Conservation (phyloP, 2,329 filamentous ascomycete genomes). For the Fusarium pininemorale region DNA sequence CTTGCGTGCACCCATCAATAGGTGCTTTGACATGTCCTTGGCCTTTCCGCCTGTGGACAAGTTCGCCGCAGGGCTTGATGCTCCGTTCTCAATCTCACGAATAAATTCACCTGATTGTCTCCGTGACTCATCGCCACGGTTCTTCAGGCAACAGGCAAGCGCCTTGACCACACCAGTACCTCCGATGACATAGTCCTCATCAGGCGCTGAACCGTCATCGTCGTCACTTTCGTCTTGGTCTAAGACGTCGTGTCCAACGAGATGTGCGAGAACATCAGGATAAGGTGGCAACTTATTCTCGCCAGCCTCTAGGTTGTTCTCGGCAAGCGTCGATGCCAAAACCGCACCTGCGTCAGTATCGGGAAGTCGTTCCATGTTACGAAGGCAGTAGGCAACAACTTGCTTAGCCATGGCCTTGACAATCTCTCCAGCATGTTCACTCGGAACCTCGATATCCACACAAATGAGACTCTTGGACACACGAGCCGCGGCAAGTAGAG, state of each 20-base stretch:
- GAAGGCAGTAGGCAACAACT: conserved; percentile 91
- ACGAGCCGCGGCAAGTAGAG: conserved; percentile 85
- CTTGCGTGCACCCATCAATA: conserved; percentile 87
- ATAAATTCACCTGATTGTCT: conserved; percentile 62
- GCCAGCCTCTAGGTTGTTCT: conserved; percentile 45
- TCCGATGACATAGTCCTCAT: conserved; percentile 95
- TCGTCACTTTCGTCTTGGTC: conserved; percentile 62
- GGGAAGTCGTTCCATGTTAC: conserved; percentile 85
- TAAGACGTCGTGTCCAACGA: conserved; percentile 76
- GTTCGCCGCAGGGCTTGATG: conserved; percentile 53
- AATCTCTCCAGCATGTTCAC: conserved; percentile 82
- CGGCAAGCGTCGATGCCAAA: conserved; percentile 55
- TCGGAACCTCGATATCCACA: conserved; percentile 90
- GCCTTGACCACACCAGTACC: conserved; percentile 96
- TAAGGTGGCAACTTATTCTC: conserved; percentile 54
- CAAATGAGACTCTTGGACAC: conserved; percentile 86
- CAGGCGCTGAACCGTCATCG: conserved; percentile 75
- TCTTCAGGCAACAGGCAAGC: conserved; percentile 87
- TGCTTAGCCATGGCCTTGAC: conserved; percentile 93
- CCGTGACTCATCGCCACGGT: conserved; percentile 71
- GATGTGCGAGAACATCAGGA: conserved; percentile 85
- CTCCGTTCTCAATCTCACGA: conserved; percentile 61
- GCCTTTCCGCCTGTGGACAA: conserved; percentile 67
- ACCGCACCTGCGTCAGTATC: conserved; percentile 67
- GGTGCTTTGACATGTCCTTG: conserved; percentile 91